Percentiles rank a stretch among this genome's conserved stretches.
Evolutionary conservation across 176 grass and related monocot genomes (phyloP).

Genomic region (Zizania latifolia): DNA sequence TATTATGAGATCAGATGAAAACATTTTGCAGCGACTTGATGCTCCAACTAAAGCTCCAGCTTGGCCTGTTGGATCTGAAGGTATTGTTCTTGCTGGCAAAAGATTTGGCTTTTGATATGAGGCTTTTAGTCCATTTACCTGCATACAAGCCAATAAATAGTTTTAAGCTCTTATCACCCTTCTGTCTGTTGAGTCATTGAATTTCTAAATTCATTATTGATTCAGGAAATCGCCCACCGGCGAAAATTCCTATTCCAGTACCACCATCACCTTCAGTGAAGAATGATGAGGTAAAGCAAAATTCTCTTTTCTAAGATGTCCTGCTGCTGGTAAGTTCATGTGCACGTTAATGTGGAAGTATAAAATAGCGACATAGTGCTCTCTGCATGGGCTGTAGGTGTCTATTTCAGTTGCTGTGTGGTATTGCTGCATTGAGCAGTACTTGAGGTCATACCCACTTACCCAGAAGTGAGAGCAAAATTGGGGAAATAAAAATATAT

Average conservation of each 20-base stretch:
- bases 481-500: background rate
- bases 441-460: background rate
- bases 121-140: background rate
- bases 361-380: background rate
- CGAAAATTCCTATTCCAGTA: conserved; percentile 88
- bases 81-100: conserved; percentile 29
- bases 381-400: conserved; percentile 1
- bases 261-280: conserved; percentile 65
- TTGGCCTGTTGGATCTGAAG: conserved; percentile 98
- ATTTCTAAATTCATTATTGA: conserved; percentile 24
- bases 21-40: conserved; percentile 80
- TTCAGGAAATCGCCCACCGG: conserved; percentile 71
- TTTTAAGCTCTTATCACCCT: background rate
- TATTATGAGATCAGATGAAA: conserved; percentile 78
- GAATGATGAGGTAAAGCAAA: conserved; percentile 62
- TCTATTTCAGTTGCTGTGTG: background rate
- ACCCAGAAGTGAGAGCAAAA: conserved; percentile 18
- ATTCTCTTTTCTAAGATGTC: conserved; percentile 1
- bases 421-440: conserved; percentile 12
- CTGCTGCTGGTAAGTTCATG: background rate
- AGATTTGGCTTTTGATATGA: background rate
- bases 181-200: background rate
- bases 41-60: conserved; percentile 82
- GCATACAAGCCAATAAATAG: background rate
- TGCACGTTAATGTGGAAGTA: background rate